Conservation (phyloP, 1,284 basidiomycete species). For the Tilletia caries region DNA sequence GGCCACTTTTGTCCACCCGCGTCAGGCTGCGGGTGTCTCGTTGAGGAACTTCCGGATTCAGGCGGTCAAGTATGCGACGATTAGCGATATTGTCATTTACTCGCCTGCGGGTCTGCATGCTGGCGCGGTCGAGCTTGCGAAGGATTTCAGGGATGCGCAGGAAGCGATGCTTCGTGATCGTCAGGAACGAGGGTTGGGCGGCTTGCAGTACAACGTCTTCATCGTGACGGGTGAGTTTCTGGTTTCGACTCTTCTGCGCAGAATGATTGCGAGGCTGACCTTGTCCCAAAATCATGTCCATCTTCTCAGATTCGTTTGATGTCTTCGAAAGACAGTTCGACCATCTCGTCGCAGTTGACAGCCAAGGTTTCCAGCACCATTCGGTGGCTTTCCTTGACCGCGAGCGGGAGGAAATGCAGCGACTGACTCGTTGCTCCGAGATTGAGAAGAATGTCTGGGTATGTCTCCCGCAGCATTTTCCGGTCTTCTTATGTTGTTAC, state of each 20-base stretch:
- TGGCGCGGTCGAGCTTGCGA: constrained; percentile 36
- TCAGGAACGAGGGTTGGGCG: constrained; percentile 63
- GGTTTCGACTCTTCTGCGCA: not conserved
- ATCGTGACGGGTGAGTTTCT: constrained; percentile 66
- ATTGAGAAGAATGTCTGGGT: constrained; percentile 65
- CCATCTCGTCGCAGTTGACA: constrained; percentile 60
- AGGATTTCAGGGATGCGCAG: constrained; percentile 44
- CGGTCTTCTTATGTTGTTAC: not conserved
- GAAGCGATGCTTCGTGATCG: constrained; percentile 40
- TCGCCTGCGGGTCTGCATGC: constrained; percentile 53
- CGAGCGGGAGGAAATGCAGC: constrained; percentile 84
- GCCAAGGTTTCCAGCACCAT: constrained; percentile 56
- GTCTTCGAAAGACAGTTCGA: constrained; percentile 59
- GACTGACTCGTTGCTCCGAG: constrained; percentile 77
- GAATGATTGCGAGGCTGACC: too few relatives aligned
- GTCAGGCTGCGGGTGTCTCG: constrained; percentile 39
- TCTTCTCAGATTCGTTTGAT: constrained; percentile 59
- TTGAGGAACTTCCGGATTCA: constrained; percentile 51
- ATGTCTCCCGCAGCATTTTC: constrained; percentile 22
- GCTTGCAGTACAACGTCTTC: constrained; percentile 77
- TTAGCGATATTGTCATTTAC: constrained; percentile 85
- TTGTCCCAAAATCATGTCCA: too few relatives aligned
- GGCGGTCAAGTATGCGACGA: constrained; percentile 73
- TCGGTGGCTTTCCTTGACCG: constrained; percentile 59
- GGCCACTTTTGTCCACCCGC: constrained; percentile 29